Evolutionary conservation across 139 green algal species (phyloP), one percentile per base, ranked within the genome.

Genomic region (Volvox africanus): DNA sequence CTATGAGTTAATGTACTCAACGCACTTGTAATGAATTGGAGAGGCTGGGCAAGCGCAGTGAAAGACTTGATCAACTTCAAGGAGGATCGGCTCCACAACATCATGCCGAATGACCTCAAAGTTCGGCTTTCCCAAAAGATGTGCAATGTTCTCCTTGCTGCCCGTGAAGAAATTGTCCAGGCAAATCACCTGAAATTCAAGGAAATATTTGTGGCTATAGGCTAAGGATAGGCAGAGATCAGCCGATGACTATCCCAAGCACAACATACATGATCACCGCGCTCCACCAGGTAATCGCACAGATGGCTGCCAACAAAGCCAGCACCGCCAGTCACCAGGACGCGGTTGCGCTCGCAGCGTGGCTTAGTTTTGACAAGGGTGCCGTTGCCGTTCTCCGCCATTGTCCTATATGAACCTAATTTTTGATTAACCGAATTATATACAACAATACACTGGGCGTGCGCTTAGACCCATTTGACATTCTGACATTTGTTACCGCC

Each of bases 141-240:
- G 97, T 18, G 94, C 92, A 18, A 99, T 93, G 92, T 99, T 99
- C 37, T 99, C 97, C 88, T 99, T 99, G 93, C 93, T 97, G 44
- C 98, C 98, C 14, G 98, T 99, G 96, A 99, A 99, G 92, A 99
- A 99, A 92, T 99, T 99, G 94, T 99, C 98, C 28, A 99, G 32
- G 95, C 98, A 99, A 87, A 99, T 99, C 20, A 99, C 98, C 96
- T 98, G 37, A 84, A 33, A 11, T 82, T 35, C n/a, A 36, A 61
- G 30, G 55, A 61, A 80, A 44, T n/a, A 11, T 37, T 14, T 1
- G 19, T 36, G 79, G 32, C 35, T 30, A 28, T 62, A 24, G 24
- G 79, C 37, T 6, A 62, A 55, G n/a, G 1, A 26, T 13, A 75
- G 24, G 67, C 67, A 75, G 9, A 32, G 71, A 69, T 68, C 61